Evolutionary conservation across 2,329 filamentous ascomycete genomes (phyloP).

Genomic region (Fusarium sp.): DNA sequence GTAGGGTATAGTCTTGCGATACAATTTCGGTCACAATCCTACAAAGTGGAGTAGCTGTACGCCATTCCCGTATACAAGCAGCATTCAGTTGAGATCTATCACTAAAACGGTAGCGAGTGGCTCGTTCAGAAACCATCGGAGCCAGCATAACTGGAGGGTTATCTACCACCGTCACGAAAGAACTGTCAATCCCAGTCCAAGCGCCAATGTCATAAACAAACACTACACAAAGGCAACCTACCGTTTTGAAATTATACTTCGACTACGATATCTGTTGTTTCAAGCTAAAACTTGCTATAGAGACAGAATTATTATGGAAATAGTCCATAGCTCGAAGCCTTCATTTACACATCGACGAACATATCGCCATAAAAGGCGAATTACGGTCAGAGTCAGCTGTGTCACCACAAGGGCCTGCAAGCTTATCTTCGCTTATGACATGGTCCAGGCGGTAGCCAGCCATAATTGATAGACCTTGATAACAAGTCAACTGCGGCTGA

Average conservation of each 20-base stretch:
- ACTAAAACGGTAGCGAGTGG: not conserved
- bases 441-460: not conserved
- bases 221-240: not conserved
- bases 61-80: not conserved
- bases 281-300: not conserved
- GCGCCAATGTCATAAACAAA: not conserved
- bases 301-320: not conserved
- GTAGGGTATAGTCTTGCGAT: not conserved
- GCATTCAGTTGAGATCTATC: not conserved
- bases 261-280: not conserved
- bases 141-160: not conserved
- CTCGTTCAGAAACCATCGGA: not conserved
- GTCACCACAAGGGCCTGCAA: not conserved
- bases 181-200: not conserved
- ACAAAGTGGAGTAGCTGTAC: not conserved
- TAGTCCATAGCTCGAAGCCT: not conserved
- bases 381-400: not conserved
- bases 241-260: not conserved
- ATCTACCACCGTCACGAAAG: not conserved
- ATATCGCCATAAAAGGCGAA: not conserved
- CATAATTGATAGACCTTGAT: not conserved
- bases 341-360: no score
- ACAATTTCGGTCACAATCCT: no score
- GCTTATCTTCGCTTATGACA: not conserved
- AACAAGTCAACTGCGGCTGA: slow-evolving; percentile 3